These are phyloP conservation scores for Colletotrichum agaves DNA, from an alignment of 2,329 filamentous ascomycete species.

Conservation along the genomic window DNA sequence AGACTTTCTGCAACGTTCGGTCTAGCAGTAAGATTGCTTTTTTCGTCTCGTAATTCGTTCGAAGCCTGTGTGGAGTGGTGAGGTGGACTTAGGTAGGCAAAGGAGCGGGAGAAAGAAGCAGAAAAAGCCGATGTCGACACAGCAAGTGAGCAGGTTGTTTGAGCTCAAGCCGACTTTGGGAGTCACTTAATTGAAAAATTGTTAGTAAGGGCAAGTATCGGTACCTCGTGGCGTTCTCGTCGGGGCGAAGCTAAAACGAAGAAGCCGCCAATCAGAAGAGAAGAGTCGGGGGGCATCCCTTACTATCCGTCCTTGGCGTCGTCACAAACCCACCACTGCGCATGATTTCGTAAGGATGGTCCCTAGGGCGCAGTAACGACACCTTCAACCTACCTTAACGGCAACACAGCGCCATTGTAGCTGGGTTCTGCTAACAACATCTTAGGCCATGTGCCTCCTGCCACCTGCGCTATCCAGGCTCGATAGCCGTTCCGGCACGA, in stretches of 20 bases:
- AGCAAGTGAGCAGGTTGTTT: constrained; percentile 33
- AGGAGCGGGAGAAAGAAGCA: not conserved
- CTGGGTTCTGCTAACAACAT: constrained; percentile 6
- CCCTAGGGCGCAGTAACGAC: constrained; percentile 14
- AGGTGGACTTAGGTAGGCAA: not conserved
- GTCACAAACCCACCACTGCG: constrained; percentile 26
- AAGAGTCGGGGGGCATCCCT: not conserved
- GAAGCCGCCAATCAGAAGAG: constrained; percentile 1
- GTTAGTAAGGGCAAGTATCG: constrained; percentile 8
- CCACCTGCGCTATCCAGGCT: constrained; percentile 9
- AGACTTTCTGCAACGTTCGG: not conserved
- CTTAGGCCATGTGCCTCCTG: not conserved
- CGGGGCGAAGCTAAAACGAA: not conserved
- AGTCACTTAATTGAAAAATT: constrained; percentile 22
- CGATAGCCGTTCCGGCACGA: not conserved
- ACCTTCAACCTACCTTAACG: constrained; percentile 7
- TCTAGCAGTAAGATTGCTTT: not conserved
- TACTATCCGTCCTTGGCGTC: constrained; percentile 24
- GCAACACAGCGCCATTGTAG: not conserved
- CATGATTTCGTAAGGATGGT: constrained; percentile 1
- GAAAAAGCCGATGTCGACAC: constrained; percentile 7
- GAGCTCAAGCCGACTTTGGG: constrained; percentile 10
- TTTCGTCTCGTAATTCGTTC: constrained; percentile 24
- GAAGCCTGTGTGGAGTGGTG: not conserved
- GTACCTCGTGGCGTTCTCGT: constrained; percentile 10